Conservation (phyloP, 2,329 filamentous ascomycete genomes). For the Neurospora crassa region DNA sequence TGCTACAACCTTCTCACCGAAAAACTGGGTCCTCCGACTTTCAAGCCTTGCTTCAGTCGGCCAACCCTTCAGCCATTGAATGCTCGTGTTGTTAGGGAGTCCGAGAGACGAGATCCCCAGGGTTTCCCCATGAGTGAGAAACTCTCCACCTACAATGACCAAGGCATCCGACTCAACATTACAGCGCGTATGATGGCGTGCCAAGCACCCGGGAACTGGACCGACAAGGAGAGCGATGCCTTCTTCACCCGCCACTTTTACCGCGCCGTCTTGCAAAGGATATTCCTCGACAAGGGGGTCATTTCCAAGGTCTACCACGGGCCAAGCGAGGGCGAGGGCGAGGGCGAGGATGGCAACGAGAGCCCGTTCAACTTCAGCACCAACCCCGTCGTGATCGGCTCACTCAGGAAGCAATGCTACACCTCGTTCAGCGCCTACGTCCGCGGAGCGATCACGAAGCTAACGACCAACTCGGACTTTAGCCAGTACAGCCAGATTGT, state of each 20-base stretch:
- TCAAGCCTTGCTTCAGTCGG: slow-evolving; percentile 71
- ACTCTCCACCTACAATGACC: slow-evolving; percentile 47
- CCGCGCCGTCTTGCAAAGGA: slow-evolving; percentile 78
- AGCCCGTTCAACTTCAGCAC: slow-evolving; percentile 38
- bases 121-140: slow-evolving; percentile 87
- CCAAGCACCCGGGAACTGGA: slow-evolving; percentile 92
- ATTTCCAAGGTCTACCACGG: slow-evolving; percentile 50
- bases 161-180: slow-evolving; percentile 79
- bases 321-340: slow-evolving; percentile 20
- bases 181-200: slow-evolving; percentile 98
- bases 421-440: slow-evolving; percentile 66
- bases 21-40: slow-evolving; percentile 74
- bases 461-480: slow-evolving; percentile 49
- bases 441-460: slow-evolving; percentile 68
- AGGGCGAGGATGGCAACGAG: slow-evolving; percentile 9
- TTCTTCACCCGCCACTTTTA: slow-evolving; percentile 95
- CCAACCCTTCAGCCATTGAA: slow-evolving; percentile 57
- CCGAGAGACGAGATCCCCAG: slow-evolving; percentile 69
- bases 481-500: slow-evolving; percentile 52
- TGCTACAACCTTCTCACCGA: slow-evolving; percentile 97
- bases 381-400: slow-evolving; percentile 78
- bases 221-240: slow-evolving; percentile 62
- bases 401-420: slow-evolving; percentile 73
- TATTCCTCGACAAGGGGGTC: slow-evolving; percentile 81
- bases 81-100: slow-evolving; percentile 58